Base-by-base conservation (phyloP, 2,329 filamentous ascomycete genomes). In the Epichloe amarillans region DNA sequence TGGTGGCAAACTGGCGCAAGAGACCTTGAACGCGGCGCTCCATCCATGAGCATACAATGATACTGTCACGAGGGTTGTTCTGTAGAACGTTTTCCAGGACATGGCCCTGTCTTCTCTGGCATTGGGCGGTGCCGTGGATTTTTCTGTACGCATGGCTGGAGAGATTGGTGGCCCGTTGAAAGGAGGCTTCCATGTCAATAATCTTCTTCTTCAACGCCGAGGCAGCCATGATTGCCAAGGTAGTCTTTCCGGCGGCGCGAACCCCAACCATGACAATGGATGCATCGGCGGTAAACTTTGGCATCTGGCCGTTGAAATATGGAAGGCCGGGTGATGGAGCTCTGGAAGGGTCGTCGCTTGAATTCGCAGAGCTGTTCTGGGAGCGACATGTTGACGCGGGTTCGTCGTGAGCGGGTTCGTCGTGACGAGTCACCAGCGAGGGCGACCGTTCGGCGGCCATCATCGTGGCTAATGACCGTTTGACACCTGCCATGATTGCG, bases 261-360 rank as follows among this genome's bases (percentile, higher is more conserved):
- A 88, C 80, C 2, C 86, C 86, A 21, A 86, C 76, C 17, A 90
- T 71, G 6, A 89, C 76, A 50, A 90, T 80, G 1, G 86, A 88
- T 2, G 83, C 80, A 69, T 85, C 75, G 10, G 72, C 64, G 8
- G 71, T 67, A 59, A 84, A 86, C 45, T 55, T 62, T 41, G 58
- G 60, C 53, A 56, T 59, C 60, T 69, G 51, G 19, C 57, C 58
- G 37, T 52, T 61, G 35, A 61, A 42, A 4, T 60, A 57, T 35
- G 57, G 58, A 14, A 58, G 57, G 10, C 54, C 56, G 11, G 59
- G 58, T 3, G 61, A 60, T 0, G 60, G 60, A 2, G 58, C 60
- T 41, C 57, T 61, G 6, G 56, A 56, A 21, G 52, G 45, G 42
- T 12, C 30, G 17, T 42, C 35, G 36, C 50, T 37, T 8, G 23